Percentiles rank a stretch among this genome's conserved stretches.
Conservation (phyloP, 305 asterid species). For the Fraxinus angustifolia region DNA sequence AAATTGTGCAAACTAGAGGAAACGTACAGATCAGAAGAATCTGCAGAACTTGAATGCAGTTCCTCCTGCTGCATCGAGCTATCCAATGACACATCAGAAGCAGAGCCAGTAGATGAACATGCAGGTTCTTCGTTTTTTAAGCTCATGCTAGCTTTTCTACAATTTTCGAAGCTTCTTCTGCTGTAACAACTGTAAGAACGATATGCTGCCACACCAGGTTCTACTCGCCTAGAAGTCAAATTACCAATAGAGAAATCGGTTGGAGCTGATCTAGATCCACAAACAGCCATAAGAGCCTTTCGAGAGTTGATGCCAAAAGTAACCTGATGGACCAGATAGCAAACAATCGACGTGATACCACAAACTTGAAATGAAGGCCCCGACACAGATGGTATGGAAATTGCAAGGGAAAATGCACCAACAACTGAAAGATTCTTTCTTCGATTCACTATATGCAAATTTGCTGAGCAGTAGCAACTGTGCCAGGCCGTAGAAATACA, state of each 20-base stretch:
- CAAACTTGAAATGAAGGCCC: constrained; percentile 71
- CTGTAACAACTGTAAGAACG: constrained; percentile 38
- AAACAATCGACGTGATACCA: constrained; percentile 56
- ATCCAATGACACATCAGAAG: constrained; percentile 59
- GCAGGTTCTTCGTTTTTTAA: constrained; percentile 60
- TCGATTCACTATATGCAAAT: constrained; percentile 48
- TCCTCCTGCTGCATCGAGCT: constrained; percentile 47
- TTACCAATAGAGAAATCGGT: constrained; percentile 31
- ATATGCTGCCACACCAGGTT: constrained; percentile 37
- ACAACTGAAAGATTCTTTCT: constrained; percentile 60
- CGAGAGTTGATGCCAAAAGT: constrained; percentile 26
- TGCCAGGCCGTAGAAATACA: constrained; percentile 53
- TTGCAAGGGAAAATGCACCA: constrained; percentile 67
- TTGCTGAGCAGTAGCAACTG: constrained; percentile 68
- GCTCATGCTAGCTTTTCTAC: constrained; percentile 62
- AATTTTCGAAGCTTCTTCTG: constrained; percentile 38
- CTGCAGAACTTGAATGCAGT: constrained; percentile 48
- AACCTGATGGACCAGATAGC: constrained; percentile 33
- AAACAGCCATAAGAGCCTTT: constrained; percentile 53
- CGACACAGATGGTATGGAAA: constrained; percentile 69
- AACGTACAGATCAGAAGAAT: constrained; percentile 66
- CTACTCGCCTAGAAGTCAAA: constrained; percentile 31
- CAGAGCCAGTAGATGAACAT: constrained; percentile 53
- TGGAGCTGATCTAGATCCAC: constrained; percentile 39
- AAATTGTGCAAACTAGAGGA: constrained; percentile 1